Evolutionary conservation across 2,329 filamentous ascomycete genomes (phyloP), one percentile per base, ranked within the genome.

Genomic region (Catunica adiposa): DNA sequence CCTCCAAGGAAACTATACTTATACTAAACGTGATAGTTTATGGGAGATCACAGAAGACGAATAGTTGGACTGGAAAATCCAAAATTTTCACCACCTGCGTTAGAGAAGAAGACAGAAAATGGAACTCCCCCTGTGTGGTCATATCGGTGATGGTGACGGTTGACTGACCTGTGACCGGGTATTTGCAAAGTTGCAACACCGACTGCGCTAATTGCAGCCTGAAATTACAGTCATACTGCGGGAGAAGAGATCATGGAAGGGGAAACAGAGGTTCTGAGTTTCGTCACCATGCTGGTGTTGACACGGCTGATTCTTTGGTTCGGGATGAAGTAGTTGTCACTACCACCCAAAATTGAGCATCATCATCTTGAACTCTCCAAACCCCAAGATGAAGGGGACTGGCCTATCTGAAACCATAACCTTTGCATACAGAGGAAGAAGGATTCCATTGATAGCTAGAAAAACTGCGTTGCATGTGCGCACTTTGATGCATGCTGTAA

Each of bases 401-500:
- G 31, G 26, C 29, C 48, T 51, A 17, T 29, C 20, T 51, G 29
- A 25, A 51, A 25, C 25, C 48, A 51, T n/a, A 29, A 25, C 29
- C 48, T 51, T 51, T 51, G 48, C 23, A 51, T 51, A 23, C 20
- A 44, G 40, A 44, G 20, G 40, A 34, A 34, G 9, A 15, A 44
- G 40, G 3, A 17, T 22, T 17, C 15, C 15, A 44, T 44, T n/a
- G 40, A 17, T 8, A 20, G n/a, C 20, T 20, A 20, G n/a, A 44
- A n/a, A 22, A 44, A 22, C n/a, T 11, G 29, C 11, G 29, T 34
- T 34, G 20, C 20, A 22, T 29, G 29, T 31, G 25, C 14, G 15
- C 26, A 31, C 4, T 51, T 31, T 51, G 48, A 51, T 34, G 23
- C 25, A 51, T 51, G 48, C 48, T 51, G 48, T 25, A 31, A 34